Base-by-base conservation (phyloP, 768 basidiomycete genomes). In the Lactifluus hygrophoroides region DNA sequence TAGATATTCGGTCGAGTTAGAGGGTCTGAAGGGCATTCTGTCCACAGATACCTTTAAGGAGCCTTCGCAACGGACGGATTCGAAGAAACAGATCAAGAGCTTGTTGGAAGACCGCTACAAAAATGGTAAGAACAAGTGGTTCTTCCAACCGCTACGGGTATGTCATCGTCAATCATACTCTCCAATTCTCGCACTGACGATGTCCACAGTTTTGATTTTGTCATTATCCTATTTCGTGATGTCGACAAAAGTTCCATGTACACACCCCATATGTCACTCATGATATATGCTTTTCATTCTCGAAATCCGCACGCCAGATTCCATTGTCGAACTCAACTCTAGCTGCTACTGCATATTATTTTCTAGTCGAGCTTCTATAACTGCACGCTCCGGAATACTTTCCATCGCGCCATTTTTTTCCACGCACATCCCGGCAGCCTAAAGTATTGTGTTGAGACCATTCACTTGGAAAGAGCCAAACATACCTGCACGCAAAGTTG, bases 31-130 rank as follows among this genome's bases (percentile, higher is more conserved):
- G 81, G 90, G 90, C 54, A 75, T 81, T 49, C 86, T 96, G 54
- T 76, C 81, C 25, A 70, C 79, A 48, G 95, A 98, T 56, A 95
- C 94, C 61, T 97, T 98, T 86, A 94, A 95, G 79, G 94, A 99
- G 80, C 89, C 90, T 54, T 81, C 93, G 67, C 90, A 95, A 73
- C 85, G 95, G 64, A 91, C 94, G 77, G 84, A 94, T 66, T 82
- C 92, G 48, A 96, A 95, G 79, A 97, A 97, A 82, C 84, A 77
- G 66, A 83, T 98, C 74, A 97, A 96, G 84, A 96, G 95, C 77
- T 72, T 90, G 72, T 75, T 99, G 54, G 96, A 98, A 83, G 94
- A 98, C 69, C 81, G 94, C 59, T 96, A 98, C 83, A 79, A 80
- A 49, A 75, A 78, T 51, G 96, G 96, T 60, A 94, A 95, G 84